Evolutionary conservation across 305 asterid species (phyloP), one percentile per base, ranked within the genome.

Genomic region (Caryopteris hybrid): DNA sequence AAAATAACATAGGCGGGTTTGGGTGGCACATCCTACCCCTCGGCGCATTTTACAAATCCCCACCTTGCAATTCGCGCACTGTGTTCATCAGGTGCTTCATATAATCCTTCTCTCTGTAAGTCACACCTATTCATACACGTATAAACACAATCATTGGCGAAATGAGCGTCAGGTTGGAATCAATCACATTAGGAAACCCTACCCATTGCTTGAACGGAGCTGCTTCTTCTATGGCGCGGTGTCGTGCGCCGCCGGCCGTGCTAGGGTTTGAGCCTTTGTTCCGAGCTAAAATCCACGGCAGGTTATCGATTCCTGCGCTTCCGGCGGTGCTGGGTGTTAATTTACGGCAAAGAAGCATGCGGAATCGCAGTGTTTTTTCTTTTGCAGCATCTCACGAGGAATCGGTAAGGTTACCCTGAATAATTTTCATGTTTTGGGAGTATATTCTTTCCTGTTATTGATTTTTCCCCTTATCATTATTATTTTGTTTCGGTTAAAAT

Each of bases 301-400:
- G 66, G 17, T 6, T 50, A 6, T 65, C 82, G 4, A 22, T 36
- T 61, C 52, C 73, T 50, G 45, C 71, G 43, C 59, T 73, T 74
- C 81, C 79, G 1, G 63, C 27, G 56, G 69, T 76, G 11, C 42
- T 73, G 12, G 78, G 80, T 16, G 42, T 78, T 46, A 69, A 43
- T 53, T 69, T 76, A 12, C 71, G 78, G 43, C 76, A 31, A 1
- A 69, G 60, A 29, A 78, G 29, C 77, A 5, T 69, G 22, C 71
- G 84, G 75, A 75, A 71, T 54, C 83, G 83, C 48, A 69, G 79
- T n/a, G 68, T 87, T 73, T 74, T 76, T 76, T 75, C 88, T 0
- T 79, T 80, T 36, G 89, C 96, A 23, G 88, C 92, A 54, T 81
- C 92, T 22, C 94, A 81, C 52, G 89, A 91, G 66, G 96, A 87